Evolutionary conservation across 1,284 basidiomycete genomes (phyloP), one percentile per base, ranked within the genome.

Genomic region (Lignosus rhinocerotis): DNA sequence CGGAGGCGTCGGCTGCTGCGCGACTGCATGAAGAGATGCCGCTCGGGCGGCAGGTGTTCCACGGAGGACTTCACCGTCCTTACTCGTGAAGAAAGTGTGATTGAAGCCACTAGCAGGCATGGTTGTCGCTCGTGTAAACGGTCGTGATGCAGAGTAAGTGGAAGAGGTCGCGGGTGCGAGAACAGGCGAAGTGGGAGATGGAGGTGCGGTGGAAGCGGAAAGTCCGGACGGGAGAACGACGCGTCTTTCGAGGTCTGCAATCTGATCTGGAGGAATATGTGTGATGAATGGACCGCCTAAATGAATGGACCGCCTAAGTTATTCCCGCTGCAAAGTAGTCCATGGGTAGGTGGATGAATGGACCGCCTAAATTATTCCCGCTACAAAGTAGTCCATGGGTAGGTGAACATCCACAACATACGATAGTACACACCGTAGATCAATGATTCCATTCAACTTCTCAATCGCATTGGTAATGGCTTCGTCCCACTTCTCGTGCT

Each of bases 241-340:
- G 32, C 80, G 74, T 6, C 72, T 71, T 21, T 69, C 70, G 10
- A 82, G 70, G 44, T 81, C 80, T 1, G 67, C 55, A 10, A 83
- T 75, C 1, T 71, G 72, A 0, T 51, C 16, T 1, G 73, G 62
- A 1, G 80, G 78, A 1, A 83, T 80, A 53, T 67, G 68, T 0
- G 76, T 76, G 12, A 82, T 68, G 4, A 62, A 55, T 34, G 63
- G 56, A 31, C 70, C 64, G 41, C 75, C 41, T 0, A 66, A 51
- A 17, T n/a, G n/a, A n/a, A n/a, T n/a, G n/a, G n/a, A n/a, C n/a
- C n/a, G n/a, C n/a, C n/a, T n/a, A n/a, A n/a, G n/a, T 55, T 56
- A 11, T 52, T 44, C 36, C 39, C 50, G 8, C 44, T 38, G 49
- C 34, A 39, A n/a, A 11, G 48, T 45, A 8, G 0, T 7, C 50